These are phyloP conservation scores for Fusarium circinatum DNA, from an alignment of 2,329 filamentous ascomycete species.

Conservation along the genomic window DNA sequence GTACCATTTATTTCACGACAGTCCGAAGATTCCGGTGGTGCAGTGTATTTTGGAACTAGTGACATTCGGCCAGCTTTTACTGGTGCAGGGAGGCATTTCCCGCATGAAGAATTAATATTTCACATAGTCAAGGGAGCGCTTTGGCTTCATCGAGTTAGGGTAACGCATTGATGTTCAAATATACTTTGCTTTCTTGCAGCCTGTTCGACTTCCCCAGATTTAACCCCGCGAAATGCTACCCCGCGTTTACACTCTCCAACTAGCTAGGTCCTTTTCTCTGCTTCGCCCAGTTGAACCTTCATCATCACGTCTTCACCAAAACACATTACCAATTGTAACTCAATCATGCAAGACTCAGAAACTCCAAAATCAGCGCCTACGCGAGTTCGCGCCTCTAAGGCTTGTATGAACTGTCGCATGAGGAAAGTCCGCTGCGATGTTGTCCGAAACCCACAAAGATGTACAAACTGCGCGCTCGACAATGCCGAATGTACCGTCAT, in stretches of 20 bases:
- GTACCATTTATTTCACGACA: fast-evolving
- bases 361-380: fast-evolving
- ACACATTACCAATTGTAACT: not conserved
- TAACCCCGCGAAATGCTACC: not conserved
- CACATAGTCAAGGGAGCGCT: no score
- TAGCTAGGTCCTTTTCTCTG: not conserved
- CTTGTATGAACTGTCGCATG: not conserved
- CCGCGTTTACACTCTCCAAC: not conserved
- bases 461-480: not conserved
- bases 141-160: no score
- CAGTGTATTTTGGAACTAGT: not conserved
- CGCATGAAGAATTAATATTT: no score
- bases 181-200: not conserved
- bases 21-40: not conserved
- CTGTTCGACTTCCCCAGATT: not conserved
- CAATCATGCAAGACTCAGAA: not conserved
- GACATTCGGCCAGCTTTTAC: not conserved
- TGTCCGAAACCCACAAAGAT: not conserved
- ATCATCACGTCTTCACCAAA: not conserved
- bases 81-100: not conserved
- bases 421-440: not conserved
- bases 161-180: no score
- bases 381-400: not conserved
- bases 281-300: not conserved
- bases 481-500: not conserved